These are phyloP conservation scores for Aureobasidium musti DNA, from an alignment of 2,329 filamentous ascomycete species.

Conservation along the genomic window DNA sequence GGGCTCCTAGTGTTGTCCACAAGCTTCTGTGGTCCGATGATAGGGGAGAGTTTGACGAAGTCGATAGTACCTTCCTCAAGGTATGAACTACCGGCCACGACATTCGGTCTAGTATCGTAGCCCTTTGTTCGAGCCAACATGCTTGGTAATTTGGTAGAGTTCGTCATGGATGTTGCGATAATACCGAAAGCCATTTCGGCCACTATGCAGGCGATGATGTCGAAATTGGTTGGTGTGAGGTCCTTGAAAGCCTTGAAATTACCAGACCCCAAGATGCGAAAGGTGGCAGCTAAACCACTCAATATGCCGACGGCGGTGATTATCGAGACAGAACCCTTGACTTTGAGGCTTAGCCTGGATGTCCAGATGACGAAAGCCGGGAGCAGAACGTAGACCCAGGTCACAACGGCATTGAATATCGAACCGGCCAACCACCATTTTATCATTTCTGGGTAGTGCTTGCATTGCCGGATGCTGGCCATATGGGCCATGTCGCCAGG, in stretches of 20 bases:
- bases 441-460: conserved; percentile 31
- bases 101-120: too few species aligned
- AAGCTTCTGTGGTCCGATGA: neutral
- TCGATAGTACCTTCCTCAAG: neutral
- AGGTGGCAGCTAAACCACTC: conserved; percentile 35
- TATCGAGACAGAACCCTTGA: conserved; percentile 46
- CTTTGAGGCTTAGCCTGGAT: conserved; percentile 45
- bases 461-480: conserved; percentile 32
- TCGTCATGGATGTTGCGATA: conserved; percentile 14
- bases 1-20: neutral
- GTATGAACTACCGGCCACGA: neutral
- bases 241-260: conserved; percentile 33
- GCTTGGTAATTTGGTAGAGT: conserved; percentile 1
- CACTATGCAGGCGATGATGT: conserved; percentile 40
- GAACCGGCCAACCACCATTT: conserved; percentile 35
- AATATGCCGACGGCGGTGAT: conserved; percentile 45
- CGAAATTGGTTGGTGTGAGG: conserved; percentile 35
- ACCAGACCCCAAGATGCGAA: conserved; percentile 34
- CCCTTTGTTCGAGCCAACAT: neutral
- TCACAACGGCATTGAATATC: conserved; percentile 44
- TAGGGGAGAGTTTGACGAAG: conserved; percentile 16
- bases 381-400: conserved; percentile 43
- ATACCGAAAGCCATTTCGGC: conserved; percentile 38
- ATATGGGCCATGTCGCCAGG: conserved; percentile 34
- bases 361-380: conserved; percentile 47